These are phyloP conservation scores for Xylaria bambusicola DNA, from an alignment of 495 filamentous ascomycete genomes.

Conservation along the genomic window DNA sequence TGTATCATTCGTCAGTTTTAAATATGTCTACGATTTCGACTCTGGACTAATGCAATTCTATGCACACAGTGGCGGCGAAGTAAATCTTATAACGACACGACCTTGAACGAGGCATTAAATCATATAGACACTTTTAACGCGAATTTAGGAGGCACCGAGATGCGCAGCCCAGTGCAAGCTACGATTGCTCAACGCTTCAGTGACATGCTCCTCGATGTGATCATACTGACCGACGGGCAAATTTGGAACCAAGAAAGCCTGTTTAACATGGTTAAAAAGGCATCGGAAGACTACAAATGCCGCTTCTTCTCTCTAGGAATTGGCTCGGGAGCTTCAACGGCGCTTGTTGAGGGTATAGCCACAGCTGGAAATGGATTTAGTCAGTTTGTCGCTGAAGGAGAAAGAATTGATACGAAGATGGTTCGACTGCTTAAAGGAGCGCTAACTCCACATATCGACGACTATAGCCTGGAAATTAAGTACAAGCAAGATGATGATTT, in stretches of 20 bases:
- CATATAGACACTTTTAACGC: conserved; percentile 50
- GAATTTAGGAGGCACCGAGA: conserved; percentile 72
- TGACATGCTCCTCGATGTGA: conserved; percentile 61
- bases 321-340: conserved; percentile 59
- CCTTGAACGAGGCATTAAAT: conserved; percentile 50
- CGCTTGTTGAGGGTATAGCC: conserved; percentile 67
- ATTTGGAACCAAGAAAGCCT: conserved; percentile 60
- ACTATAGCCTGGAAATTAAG: conserved; percentile 62
- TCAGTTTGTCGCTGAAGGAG: conserved; percentile 57
- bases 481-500: conserved; percentile 55
- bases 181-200: conserved; percentile 52
- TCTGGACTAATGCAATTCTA: too few species aligned
- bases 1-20: too few species aligned
- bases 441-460: conserved; percentile 58
- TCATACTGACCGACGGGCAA: conserved; percentile 69
- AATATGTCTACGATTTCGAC: too few species aligned
- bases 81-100: conserved; percentile 53
- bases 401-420: conserved; percentile 62
- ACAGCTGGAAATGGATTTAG: conserved; percentile 67
- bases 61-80: conserved; percentile 63
- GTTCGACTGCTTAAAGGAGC: conserved; percentile 73
- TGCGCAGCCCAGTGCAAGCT: conserved; percentile 54
- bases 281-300: background rate
- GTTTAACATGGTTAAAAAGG: conserved; percentile 49
- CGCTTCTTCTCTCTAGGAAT: conserved; percentile 57